Base-by-base conservation (phyloP, 331 rosid genomes). In the Arachis monticola region DNA sequence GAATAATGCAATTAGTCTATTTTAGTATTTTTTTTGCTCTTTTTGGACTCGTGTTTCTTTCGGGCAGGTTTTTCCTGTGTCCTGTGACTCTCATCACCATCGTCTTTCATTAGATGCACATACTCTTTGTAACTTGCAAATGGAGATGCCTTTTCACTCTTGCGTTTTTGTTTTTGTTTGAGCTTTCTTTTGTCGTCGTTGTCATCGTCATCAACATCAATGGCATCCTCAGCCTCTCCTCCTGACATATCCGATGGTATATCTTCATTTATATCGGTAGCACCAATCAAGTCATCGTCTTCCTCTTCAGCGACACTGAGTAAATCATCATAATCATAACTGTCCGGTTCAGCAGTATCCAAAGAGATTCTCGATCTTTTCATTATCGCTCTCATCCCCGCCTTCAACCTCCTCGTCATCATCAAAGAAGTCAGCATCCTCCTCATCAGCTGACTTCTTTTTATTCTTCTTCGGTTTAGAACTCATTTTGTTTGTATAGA, bases 281-380 rank as follows among this genome's bases (percentile, higher is more conserved):
- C 98, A 22, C 27, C 27, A 22, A 22, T 22, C 27, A 22, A 22
- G 27, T 22, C 27, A 22, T 22, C 27, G 27, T 95, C 97, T 5
- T 88, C 97, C 59, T 85, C 96, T 60, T 80, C 42, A 7, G 87
- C 91, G 44, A 92, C 85, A 52, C 71, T 69, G 81, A 90, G 97
- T 59, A 92, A 89, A 79, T 95, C 96, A 79, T 95, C 97, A 30
- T 92, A 92, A 69, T 90, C 96, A 67, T 86, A 88, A n/a, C 86
- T 84, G 5, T 83, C 96, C 38, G 86, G 83, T 17, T 82, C 65
- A 35, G 93, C 81, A 60, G 96, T 82, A 59, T 92, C 97, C 87
- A 22, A 94, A 81, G 79, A 94, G 45, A 77, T 86, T 68, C 70
- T 92, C 96, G 63, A 95, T 90, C 86, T 95, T 97, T 80, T 92